Conservation (phyloP, 164 flowering plant genomes). For the Nelumbo lutea region DNA sequence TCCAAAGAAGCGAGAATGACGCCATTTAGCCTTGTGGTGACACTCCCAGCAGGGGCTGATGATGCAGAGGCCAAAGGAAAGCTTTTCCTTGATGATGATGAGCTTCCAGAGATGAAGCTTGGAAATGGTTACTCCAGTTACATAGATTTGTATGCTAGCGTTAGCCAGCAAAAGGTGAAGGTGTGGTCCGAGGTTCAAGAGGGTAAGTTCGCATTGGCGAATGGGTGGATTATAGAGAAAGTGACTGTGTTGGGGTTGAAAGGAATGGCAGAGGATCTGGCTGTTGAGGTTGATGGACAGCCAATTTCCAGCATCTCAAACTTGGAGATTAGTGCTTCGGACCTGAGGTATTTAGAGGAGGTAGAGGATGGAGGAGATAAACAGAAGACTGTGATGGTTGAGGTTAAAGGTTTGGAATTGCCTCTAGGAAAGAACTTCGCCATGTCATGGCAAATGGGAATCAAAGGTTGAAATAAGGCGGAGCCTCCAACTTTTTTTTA, state of each 20-base stretch:
- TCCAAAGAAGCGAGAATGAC: conserved; percentile 68
- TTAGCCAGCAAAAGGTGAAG: conserved; percentile 34
- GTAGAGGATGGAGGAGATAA: conserved; percentile 31
- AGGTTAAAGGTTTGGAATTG: conserved; percentile 38
- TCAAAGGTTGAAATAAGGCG: conserved; percentile 21
- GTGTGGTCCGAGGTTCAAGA: conserved; percentile 65
- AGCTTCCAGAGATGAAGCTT: conserved; percentile 59
- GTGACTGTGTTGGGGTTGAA: conserved; percentile 51
- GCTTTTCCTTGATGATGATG: conserved; percentile 61
- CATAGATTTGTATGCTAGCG: conserved; percentile 45
- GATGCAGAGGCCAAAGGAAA: conserved; percentile 49
- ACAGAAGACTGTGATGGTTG: conserved; percentile 45
- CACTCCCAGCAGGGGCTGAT: conserved; percentile 51
- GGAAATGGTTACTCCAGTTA: conserved; percentile 52
- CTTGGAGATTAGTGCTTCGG: conserved; percentile 22
- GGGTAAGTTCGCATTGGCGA: conserved; percentile 45
- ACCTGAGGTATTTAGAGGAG: conserved; percentile 26
- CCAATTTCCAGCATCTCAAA: conserved; percentile 17
- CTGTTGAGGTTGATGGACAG: conserved; percentile 40
- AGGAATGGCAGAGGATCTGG: conserved; percentile 29
- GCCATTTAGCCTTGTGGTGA: conserved; percentile 50
- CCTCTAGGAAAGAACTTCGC: conserved; percentile 59
- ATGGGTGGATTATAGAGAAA: conserved; percentile 47
- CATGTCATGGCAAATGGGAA: conserved; percentile 64
- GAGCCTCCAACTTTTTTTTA: not conserved